Base-by-base conservation (phyloP, 2,329 filamentous ascomycete species). In the Fusarium mexicanum region DNA sequence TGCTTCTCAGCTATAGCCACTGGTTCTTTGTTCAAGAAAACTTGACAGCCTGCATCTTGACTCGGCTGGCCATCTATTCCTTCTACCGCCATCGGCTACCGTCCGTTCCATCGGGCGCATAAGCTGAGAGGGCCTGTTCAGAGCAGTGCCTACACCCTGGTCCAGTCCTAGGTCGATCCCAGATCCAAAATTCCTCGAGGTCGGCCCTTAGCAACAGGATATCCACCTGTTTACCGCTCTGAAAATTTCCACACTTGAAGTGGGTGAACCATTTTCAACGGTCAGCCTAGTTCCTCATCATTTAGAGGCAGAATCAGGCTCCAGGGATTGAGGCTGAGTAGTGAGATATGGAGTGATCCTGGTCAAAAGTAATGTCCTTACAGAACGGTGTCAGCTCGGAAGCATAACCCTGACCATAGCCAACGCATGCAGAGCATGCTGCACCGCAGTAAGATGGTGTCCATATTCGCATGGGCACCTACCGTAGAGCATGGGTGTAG, bases 301-400 rank as follows among this genome's bases (percentile, higher is more conserved):
- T 55, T 31, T 60, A 60, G 55, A 37, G 44, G 58, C 31, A 35
- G 74, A 57, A 62, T 46, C 46, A 51, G 38, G 40, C 57, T 69
- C 57, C 29, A 38, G 47, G 47, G 51, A 43, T 60, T 66, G 72
- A 69, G 72, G 72, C 72, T 75, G 64, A 75, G 72, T 29, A 64
- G 66, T 60, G 33, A 50, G 51, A 58, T 54, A 48, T 51, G 50
- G 22, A 57, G 44, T 61, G 35, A 68, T 55, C 68, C 72, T 31
- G 51, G 54, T 65, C 40, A 37, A 33, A 48, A 41, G 20, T 14
- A 46, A 61, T 61, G 37, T 53, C 70, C 60, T 46, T 61, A 44
- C 38, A 54, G 41, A 61, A 51, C 50, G 38, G 40, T 43, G 51
- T 54, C 73, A 72, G 70, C 57, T 57, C 62, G 48, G 50, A 58